Evolutionary conservation across 2,329 filamentous ascomycete species (phyloP), one percentile per base, ranked within the genome.

Genomic region (Myriosclerotinia curreyana): DNA sequence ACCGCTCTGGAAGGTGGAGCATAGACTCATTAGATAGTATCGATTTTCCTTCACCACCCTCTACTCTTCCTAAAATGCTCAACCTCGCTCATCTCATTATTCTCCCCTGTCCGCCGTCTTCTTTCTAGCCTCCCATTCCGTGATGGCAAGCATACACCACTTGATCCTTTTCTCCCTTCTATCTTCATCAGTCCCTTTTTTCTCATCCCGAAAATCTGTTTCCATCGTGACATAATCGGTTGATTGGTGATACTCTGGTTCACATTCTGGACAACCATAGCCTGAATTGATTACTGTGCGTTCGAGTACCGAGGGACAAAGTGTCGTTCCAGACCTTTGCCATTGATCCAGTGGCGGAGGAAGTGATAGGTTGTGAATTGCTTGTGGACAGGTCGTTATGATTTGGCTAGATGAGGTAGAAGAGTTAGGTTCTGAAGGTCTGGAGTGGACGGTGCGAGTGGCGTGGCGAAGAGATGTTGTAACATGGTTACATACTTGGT

Each of bases 221-320:
- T 20, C 15, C 15, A n/a, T 36, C 36, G 28, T 15, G 14, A 40
- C n/a, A 56, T 38, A 36, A 46, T 55, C 50, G 11, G n/a, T 54
- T n/a, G 40, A 36, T 38, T 6, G 38, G 44, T 62, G 60, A 44
- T 55, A 55, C n/a, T 62, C 40, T 5, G 50, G 60, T 22, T 62
- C 60, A 44, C 60, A 62, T n/a, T 56, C 50, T 46, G 60, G 60
- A n/a, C 60, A 62, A 20, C 50, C 50, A 28, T 62, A 62, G 17
- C 38, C 60, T 28, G 38, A 31, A 62, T 62, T 62, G 25, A 62
- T 54, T 3, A 31, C n/a, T 28, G 50, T 56, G 15, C 40, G 60
- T n/a, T 28, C n/a, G 1, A 28, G 4, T 8, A 56, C n/a, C 20
- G 51, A 53, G 11, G 17, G 17, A 11, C 60, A 62, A 36, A 53